A percentile compares a stretch with the other conserved stretches of the same genome.
phyloP scores from a whole-genome alignment of 2,329 filamentous ascomycete genomes.

The Ophiostoma angusticollis region DNA sequence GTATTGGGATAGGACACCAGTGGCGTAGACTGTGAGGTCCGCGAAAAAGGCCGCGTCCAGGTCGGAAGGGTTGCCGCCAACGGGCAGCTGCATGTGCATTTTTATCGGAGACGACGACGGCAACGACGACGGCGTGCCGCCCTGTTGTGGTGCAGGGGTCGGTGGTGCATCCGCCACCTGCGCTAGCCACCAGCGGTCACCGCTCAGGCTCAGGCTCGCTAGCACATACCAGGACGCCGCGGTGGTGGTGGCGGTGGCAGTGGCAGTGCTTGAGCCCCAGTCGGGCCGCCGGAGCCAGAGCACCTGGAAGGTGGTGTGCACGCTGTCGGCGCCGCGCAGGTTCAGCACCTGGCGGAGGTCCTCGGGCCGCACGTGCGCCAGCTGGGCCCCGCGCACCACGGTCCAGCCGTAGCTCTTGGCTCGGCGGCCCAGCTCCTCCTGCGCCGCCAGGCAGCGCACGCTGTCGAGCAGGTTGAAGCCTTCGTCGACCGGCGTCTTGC shows the following conservation, averaged over 20 bases:
- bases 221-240: constrained; percentile 58
- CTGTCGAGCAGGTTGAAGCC: constrained; percentile 45
- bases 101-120: too few relatives aligned
- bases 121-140: too few relatives aligned
- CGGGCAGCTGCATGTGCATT: constrained; percentile 13
- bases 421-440: constrained; percentile 47
- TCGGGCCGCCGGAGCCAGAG: constrained; percentile 57
- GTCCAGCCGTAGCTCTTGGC: constrained; percentile 55
- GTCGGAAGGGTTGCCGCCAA: constrained; percentile 27
- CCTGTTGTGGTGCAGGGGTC: too few relatives aligned
- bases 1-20: constrained; percentile 38
- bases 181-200: constrained; percentile 70
- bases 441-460: constrained; percentile 47
- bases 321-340: too few relatives aligned
- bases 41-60: constrained; percentile 39
- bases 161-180: constrained; percentile 38
- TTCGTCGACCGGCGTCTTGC: constrained; percentile 43
- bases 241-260: too few relatives aligned
- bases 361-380: constrained; percentile 33
- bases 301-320: constrained; percentile 46
- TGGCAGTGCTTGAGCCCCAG: too few relatives aligned
- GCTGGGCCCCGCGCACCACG: constrained; percentile 28
- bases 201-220: constrained; percentile 55
- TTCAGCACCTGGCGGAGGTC: constrained; percentile 47
- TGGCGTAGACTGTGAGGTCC: constrained; percentile 36